phyloP scores from a whole-genome alignment of 441 rosid species.

The Biscutella laevigata region DNA sequence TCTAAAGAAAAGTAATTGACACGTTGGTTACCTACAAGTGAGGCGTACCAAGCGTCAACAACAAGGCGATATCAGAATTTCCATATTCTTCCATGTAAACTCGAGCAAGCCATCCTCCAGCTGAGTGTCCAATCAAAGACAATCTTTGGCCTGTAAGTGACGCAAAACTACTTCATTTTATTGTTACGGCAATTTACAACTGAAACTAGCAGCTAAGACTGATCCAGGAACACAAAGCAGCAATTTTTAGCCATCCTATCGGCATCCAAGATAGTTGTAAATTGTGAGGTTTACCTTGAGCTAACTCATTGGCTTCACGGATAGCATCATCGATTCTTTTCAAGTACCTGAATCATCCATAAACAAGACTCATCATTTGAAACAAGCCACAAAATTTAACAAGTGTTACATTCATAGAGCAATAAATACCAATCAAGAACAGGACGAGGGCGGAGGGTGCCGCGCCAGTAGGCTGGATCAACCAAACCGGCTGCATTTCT shows the following conservation, averaged over 20 bases:
- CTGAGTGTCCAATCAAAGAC: conserved; percentile 85
- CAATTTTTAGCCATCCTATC: not conserved
- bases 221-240: conserved; percentile 4
- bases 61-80: conserved; percentile 47
- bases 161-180: not conserved
- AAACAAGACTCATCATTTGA: not conserved
- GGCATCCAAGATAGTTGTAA: not conserved
- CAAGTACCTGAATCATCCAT: conserved; percentile 54
- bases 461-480: conserved; percentile 85
- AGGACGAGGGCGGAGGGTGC: conserved; percentile 77
- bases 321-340: conserved; percentile 70
- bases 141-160: conserved; percentile 42
- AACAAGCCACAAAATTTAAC: not conserved
- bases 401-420: not conserved
- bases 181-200: not conserved
- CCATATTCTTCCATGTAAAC: conserved; percentile 81
- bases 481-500: conserved; percentile 89
- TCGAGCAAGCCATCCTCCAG: conserved; percentile 97
- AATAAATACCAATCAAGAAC: conserved; percentile 77
- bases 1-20: not conserved
- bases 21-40: conserved; percentile 65
- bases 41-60: conserved; percentile 91
- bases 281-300: conserved; percentile 37
- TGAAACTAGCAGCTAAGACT: conserved; percentile 6
- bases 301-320: conserved; percentile 52